Evolutionary conservation across 2,329 filamentous ascomycete genomes (phyloP), one percentile per base, ranked within the genome.

Genomic region (Monosporascus sp.): DNA sequence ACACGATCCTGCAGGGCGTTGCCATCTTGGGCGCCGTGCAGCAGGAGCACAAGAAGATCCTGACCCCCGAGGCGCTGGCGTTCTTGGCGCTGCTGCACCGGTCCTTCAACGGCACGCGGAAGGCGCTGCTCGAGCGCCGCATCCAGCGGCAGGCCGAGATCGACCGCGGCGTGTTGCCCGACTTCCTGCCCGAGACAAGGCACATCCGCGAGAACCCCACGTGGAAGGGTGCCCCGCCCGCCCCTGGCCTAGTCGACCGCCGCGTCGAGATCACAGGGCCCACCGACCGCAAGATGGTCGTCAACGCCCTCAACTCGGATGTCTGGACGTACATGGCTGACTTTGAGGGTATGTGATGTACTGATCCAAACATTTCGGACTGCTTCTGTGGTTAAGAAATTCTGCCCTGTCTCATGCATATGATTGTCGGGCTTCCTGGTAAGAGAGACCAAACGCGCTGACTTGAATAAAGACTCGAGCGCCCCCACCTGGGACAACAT

Each of bases 271-370:
- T 97, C 68, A 99, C 94, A 5, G 94, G 94, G 8, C 94, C 94
- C 1, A 97, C 92, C 7, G 94, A 97, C 74, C 84, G 94, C 63
- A 99, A 97, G 82, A 99, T 99, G 94, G 91, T 97, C 48, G 90
- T 97, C 58, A 99, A 99, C 72, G 94, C 94, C 9, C 70, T 97
- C 70, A 99, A 97, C 74, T 87, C 93, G 46, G 84, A 97, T 67
- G 94, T 97, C 24, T 97, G 89, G 88, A 97, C 93, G 53, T 99
- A 97, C 68, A 99, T 99, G 94, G 94, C 94, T 48, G 94, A 99
- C 74, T 96, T 99, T 63, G 94, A 99, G 76, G 93, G 92, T 94
- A 72, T 65, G 81, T 71, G 14, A 37, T 35, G 5, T 22, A 20
- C 40, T 51, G 31, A 31, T 15, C 31, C 14, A 35, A 35, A 35